Percentiles rank a stretch among this genome's conserved stretches.
Conservation (phyloP, 768 basidiomycete genomes). For the Gymnopilus junonius region DNA sequence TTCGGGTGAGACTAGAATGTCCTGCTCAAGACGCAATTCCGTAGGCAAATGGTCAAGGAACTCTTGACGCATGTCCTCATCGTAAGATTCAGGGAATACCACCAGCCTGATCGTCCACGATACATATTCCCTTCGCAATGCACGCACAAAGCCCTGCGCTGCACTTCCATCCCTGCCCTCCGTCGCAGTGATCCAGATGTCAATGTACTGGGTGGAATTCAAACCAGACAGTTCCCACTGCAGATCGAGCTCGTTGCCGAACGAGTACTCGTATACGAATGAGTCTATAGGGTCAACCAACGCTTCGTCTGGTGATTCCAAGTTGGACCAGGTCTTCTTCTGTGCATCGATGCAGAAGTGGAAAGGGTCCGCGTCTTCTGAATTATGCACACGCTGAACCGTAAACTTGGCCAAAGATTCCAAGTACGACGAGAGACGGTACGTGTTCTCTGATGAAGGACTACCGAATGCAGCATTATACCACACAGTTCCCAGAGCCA, state of each 20-base stretch:
- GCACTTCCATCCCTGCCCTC: slow-evolving; percentile 33
- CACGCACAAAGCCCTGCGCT: slow-evolving; percentile 33
- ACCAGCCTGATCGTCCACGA: slow-evolving; percentile 33
- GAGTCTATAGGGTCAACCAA: slow-evolving; percentile 11
- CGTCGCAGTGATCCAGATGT: slow-evolving; percentile 33
- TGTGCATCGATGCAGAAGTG: slow-evolving; percentile 18
- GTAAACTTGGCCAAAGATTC: background rate
- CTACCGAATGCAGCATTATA: slow-evolving; percentile 11
- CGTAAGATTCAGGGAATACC: slow-evolving; percentile 27
- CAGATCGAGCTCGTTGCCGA: slow-evolving; percentile 21
- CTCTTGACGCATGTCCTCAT: slow-evolving; percentile 14
- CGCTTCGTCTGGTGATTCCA: background rate
- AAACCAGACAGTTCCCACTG: slow-evolving; percentile 20
- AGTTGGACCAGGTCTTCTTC: slow-evolving; percentile 1
- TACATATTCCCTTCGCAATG: slow-evolving; percentile 33
- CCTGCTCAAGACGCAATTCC: slow-evolving; percentile 14
- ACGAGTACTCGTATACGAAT: slow-evolving; percentile 15
- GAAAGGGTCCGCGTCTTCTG: slow-evolving; percentile 17
- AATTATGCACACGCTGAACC: slow-evolving; percentile 1
- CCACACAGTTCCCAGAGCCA: slow-evolving; percentile 12
- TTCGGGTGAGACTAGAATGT: slow-evolving; percentile 9
- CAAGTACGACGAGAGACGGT: slow-evolving; percentile 5
- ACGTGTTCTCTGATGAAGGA: slow-evolving; percentile 2
- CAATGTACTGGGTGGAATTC: slow-evolving; percentile 14
- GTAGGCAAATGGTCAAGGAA: slow-evolving; percentile 9